These are phyloP conservation scores for Fragilariopsis cylindrus DNA, from an alignment of 108 stramenopile genomes.

Conservation along the genomic window DNA sequence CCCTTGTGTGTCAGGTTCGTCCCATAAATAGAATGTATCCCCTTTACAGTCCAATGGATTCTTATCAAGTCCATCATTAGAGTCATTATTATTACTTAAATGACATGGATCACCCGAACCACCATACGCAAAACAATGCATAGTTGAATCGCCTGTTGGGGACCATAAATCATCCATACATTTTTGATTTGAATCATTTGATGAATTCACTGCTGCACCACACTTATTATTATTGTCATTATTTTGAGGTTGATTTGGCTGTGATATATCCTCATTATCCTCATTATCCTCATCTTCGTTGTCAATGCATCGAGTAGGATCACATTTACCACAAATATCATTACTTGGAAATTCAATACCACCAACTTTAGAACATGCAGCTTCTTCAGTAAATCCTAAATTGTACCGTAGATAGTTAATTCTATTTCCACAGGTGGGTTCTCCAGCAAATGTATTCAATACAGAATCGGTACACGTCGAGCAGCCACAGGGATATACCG, in stretches of 20 bases:
- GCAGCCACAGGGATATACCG: background rate
- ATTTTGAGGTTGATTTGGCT: background rate
- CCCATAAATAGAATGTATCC: slow-evolving; percentile 28
- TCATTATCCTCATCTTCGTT: background rate
- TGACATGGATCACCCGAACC: slow-evolving; percentile 21
- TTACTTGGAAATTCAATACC: slow-evolving; percentile 37
- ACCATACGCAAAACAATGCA: slow-evolving; percentile 26
- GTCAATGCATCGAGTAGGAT: slow-evolving; percentile 29
- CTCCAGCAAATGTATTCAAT: slow-evolving; percentile 43
- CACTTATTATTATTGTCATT: slow-evolving; percentile 9
- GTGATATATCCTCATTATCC: too few relatives aligned
- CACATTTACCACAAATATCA: slow-evolving; percentile 44
- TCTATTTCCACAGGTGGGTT: slow-evolving; percentile 49
- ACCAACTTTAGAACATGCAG: slow-evolving; percentile 52
- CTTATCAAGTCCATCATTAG: slow-evolving; percentile 20
- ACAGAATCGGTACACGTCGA: slow-evolving; percentile 50
- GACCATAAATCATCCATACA: slow-evolving; percentile 19
- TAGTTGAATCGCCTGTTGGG: slow-evolving; percentile 5
- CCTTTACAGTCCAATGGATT: slow-evolving; percentile 21
- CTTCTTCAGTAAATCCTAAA: slow-evolving; percentile 37
- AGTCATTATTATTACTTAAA: slow-evolving; percentile 18
- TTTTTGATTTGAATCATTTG: background rate
- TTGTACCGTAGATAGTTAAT: slow-evolving; percentile 54
- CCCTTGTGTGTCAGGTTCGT: slow-evolving; percentile 20
- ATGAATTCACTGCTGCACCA: slow-evolving; percentile 17